Evolutionary conservation across 106 monocot genomes (phyloP).

Genomic region (Apostasia shenzhenica): DNA sequence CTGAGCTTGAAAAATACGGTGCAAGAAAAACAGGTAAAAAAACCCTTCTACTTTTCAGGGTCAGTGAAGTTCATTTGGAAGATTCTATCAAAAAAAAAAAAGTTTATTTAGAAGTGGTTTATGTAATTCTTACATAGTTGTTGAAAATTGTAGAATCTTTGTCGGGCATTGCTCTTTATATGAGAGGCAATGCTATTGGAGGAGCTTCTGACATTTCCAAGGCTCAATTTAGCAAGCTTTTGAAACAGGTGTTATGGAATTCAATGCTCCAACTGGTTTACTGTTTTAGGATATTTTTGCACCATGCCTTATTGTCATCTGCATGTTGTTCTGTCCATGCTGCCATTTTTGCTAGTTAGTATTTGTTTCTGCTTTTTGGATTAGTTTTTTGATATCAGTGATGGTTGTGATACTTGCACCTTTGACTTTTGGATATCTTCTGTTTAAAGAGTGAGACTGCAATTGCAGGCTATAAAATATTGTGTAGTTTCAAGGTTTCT

Average conservation of each 20-base stretch:
- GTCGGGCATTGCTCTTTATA: slow-evolving; percentile 49
- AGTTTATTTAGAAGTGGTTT: too few relatives aligned
- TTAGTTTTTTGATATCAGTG: too few relatives aligned
- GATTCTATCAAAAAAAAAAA: too few relatives aligned
- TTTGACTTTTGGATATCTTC: too few relatives aligned
- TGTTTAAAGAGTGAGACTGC: too few relatives aligned
- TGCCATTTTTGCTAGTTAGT: not conserved
- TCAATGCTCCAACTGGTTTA: not conserved
- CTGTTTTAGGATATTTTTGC: not conserved
- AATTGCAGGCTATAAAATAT: too few relatives aligned
- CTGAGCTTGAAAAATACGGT: slow-evolving; percentile 65
- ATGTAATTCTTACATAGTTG: not conserved
- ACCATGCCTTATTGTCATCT: not conserved
- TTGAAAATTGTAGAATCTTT: slow-evolving; percentile 30
- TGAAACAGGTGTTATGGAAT: slow-evolving; percentile 60
- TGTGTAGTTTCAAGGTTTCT: too few relatives aligned
- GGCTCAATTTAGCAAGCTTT: slow-evolving; percentile 70
- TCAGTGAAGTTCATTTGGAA: slow-evolving; percentile 3
- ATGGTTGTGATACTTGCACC: too few relatives aligned
- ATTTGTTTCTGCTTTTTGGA: too few relatives aligned
- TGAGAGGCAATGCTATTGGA: slow-evolving; percentile 61
- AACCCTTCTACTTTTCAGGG: not conserved
- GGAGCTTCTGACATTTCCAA: slow-evolving; percentile 58
- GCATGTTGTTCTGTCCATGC: not conserved
- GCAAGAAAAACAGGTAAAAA: slow-evolving; percentile 36